Evolutionary conservation across 306 rosid genomes (phyloP), one percentile per base, ranked within the genome.

Genomic region (Vigna angularis): DNA sequence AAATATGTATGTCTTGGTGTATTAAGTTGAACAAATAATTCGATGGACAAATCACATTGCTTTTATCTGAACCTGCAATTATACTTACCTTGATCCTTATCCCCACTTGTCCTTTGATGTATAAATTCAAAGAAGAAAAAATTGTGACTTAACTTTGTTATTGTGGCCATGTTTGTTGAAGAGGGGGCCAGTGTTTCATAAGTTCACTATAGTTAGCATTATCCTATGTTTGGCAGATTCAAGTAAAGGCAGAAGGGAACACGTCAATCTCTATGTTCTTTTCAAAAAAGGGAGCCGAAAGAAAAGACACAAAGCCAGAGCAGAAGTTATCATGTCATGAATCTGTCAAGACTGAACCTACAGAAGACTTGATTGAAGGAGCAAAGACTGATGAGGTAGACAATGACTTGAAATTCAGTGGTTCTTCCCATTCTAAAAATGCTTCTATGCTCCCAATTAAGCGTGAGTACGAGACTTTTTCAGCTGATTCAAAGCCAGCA

Each of bases 241-340:
- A 89, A 40, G 58, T 88, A 44, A 90, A 90, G 84, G 47, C 87
- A 7, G 88, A 86, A 79, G 79, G 88, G 70, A 86, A 79, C 70
- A 85, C 75, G 48, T 78, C 87, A 28, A 91, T 92, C 72, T 88
- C 96, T 7, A 86, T 73, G 67, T 94, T 94, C 82, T 92, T 94
- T 78, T 78, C 88, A 10, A 73, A 74, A 38, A 90, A 85, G 82
- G 86, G 80, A 45, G 65, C 45, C 40, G 85, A 83, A 82, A 78
- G 68, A 69, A 89, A 89, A 83, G 89, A 75, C 77, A 32, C 70
- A 76, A 78, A 78, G 53, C 74, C 85, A 28, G 85, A 72, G 62
- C 76, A 69, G 80, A 79, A 76, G 69, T 58, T 57, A 74, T 18
- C 44, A 58, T 20, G 22, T 74, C 65, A 62, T 8, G 67, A 76